phyloP scores from a whole-genome alignment of 2,329 filamentous ascomycete genomes.

The Pezicula radicicola region DNA sequence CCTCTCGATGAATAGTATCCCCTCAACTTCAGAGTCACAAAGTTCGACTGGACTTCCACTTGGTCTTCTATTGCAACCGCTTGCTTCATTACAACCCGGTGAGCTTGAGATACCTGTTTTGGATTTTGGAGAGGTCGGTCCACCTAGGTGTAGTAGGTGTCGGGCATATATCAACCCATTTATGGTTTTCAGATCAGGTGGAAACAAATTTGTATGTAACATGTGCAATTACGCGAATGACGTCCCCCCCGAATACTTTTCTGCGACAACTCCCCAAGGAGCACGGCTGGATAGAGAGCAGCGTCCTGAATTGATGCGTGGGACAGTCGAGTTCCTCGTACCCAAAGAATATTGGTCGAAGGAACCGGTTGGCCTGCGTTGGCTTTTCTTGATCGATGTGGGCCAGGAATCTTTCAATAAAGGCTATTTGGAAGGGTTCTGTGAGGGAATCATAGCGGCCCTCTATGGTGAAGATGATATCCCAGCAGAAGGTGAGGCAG shows the following conservation, averaged over 20 bases:
- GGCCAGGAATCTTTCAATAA: conserved; percentile 89
- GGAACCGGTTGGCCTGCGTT: conserved; percentile 82
- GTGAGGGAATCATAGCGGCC: conserved; percentile 80
- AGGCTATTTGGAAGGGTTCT: conserved; percentile 86
- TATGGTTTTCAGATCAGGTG: conserved; percentile 93
- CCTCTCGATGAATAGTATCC: conserved; percentile 91
- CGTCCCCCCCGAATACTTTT: conserved; percentile 87
- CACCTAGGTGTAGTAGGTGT: conserved; percentile 88
- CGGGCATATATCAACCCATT: conserved; percentile 98
- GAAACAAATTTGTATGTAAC: conserved; percentile 97
- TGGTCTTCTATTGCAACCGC: conserved; percentile 82
- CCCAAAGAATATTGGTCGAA: conserved; percentile 99
- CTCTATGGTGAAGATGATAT: conserved; percentile 70
- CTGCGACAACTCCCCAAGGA: conserved; percentile 82
- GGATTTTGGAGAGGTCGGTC: conserved; percentile 89
- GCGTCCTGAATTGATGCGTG: conserved; percentile 82
- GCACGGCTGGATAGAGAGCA: conserved; percentile 84
- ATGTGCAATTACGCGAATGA: conserved; percentile 98
- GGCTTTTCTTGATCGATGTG: conserved; percentile 90
- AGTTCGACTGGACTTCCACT: conserved; percentile 79
- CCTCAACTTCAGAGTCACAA: conserved; percentile 75
- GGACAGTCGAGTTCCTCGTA: conserved; percentile 94
- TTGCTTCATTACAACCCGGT: conserved; percentile 78
- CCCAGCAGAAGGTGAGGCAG: conserved; percentile 39
- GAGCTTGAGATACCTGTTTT: conserved; percentile 87